Conservation (phyloP, 2,329 filamentous ascomycete species). For the Teratosphaeria nubilosa region DNA sequence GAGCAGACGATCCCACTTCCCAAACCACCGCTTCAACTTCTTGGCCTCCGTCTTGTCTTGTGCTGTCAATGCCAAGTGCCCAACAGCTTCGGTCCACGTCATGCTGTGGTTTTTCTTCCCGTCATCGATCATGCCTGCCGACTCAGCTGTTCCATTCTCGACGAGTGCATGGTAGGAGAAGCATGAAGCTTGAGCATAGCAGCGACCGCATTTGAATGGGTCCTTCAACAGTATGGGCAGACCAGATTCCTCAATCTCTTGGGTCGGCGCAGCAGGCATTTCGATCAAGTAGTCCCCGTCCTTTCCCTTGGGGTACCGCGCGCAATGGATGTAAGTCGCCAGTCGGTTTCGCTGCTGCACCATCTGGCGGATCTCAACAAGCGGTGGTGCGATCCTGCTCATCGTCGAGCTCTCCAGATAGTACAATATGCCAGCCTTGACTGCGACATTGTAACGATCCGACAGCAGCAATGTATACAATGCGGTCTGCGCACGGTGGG, state of each 20-base stretch:
- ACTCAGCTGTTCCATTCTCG: conserved; percentile 71
- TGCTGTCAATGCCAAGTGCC: conserved; percentile 15
- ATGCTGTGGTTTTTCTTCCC: conserved; percentile 23
- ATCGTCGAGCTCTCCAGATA: conserved; percentile 89
- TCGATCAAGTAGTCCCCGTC: not conserved
- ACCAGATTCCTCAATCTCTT: conserved; percentile 41
- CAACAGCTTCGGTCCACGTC: conserved; percentile 64
- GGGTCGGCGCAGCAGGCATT: conserved; percentile 4
- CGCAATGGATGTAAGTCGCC: conserved; percentile 63
- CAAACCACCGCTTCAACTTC: conserved; percentile 69
- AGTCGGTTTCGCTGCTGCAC: conserved; percentile 90
- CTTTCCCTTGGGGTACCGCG: conserved; percentile 12
- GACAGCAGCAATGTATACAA: conserved; percentile 87
- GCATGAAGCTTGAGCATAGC: conserved; percentile 83
- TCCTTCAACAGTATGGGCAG: conserved; percentile 80
- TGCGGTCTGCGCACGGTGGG: conserved; percentile 86
- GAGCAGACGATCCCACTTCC: conserved; percentile 86
- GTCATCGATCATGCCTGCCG: conserved; percentile 68
- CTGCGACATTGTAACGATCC: conserved; percentile 87
- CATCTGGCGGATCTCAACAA: conserved; percentile 88
- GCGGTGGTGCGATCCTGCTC: conserved; percentile 71
- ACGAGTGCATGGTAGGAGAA: conserved; percentile 89
- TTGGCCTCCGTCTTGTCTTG: conserved; percentile 46
- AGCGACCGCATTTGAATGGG: conserved; percentile 70
- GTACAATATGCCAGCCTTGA: conserved; percentile 83